Conservation (phyloP, 345 rosid species). For the Noccaea caerulescens region DNA sequence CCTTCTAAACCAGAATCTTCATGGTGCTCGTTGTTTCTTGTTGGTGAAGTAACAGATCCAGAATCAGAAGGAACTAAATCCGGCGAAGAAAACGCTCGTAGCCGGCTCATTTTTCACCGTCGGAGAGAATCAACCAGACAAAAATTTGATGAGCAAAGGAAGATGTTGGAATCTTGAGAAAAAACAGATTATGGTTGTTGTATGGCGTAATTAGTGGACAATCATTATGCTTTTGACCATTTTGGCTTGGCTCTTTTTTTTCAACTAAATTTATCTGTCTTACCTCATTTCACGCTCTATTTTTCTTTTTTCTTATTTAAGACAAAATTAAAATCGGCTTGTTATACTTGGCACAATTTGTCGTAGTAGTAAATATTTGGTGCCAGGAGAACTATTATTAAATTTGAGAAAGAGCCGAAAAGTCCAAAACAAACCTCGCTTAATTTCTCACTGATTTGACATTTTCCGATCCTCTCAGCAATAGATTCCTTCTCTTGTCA, state of each 20-base stretch:
- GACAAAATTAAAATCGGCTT: background rate
- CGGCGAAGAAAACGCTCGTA: conserved; percentile 58
- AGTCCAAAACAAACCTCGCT: no score
- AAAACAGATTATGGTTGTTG: conserved; percentile 31
- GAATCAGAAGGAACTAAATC: conserved; percentile 45
- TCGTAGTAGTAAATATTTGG: no score
- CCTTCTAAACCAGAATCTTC: conserved; percentile 59
- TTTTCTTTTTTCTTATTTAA: background rate
- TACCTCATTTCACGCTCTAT: conserved; percentile 42
- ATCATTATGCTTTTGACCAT: conserved; percentile 25
- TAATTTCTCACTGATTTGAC: no score
- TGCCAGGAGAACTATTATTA: no score
- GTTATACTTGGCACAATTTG: background rate
- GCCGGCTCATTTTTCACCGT: conserved; percentile 37
- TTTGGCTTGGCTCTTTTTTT: background rate
- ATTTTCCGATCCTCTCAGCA: no score
- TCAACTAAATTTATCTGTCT: conserved; percentile 11
- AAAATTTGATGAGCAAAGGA: background rate
- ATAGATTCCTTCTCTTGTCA: no score
- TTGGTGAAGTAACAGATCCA: conserved; percentile 30
- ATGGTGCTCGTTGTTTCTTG: conserved; percentile 14
- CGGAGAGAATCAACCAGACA: conserved; percentile 24
- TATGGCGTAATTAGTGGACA: conserved; percentile 42
- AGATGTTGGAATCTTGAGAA: conserved; percentile 23
- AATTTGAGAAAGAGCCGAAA: no score